A percentile compares a stretch with the other conserved stretches of the same genome.
phyloP scores from a whole-genome alignment of 495 filamentous ascomycete species.

The Penicillium malachiteum region DNA sequence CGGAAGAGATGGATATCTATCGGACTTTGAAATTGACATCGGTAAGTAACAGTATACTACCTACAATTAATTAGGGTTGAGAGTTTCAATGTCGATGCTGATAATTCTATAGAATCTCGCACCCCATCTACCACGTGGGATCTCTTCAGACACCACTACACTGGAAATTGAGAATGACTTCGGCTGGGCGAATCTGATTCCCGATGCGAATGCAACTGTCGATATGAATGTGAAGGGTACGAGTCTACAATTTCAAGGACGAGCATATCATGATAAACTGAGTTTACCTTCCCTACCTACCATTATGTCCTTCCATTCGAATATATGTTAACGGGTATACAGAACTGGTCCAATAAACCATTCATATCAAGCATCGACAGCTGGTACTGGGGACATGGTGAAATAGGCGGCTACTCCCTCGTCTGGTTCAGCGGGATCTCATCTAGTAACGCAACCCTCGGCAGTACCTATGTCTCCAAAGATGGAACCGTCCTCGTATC shows the following conservation, averaged over 20 bases:
- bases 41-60: conserved; percentile 8
- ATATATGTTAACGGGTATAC: neutral
- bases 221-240: conserved; percentile 29
- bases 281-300: neutral
- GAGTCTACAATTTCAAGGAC: conserved; percentile 31
- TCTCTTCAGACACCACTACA: conserved; percentile 7
- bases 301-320: neutral
- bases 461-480: conserved; percentile 32
- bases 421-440: conserved; percentile 40
- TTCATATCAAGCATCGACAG: conserved; percentile 20
- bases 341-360: conserved; percentile 34
- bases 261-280: conserved; percentile 44
- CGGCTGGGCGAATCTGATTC: conserved; percentile 37
- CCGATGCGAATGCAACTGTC: conserved; percentile 29
- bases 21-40: conserved; percentile 13
- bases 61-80: neutral
- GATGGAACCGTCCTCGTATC: conserved; percentile 21
- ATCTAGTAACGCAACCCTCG: conserved; percentile 20
- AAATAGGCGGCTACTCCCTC: conserved; percentile 36
- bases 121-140: conserved; percentile 20
- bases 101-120: neutral
- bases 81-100: neutral
- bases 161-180: conserved; percentile 30
- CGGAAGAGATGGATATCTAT: conserved; percentile 16
- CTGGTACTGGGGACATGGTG: conserved; percentile 46